These are phyloP conservation scores for Peronosclerospora sorghi DNA, from an alignment of 352 stramenopile species.

Conservation along the genomic window DNA sequence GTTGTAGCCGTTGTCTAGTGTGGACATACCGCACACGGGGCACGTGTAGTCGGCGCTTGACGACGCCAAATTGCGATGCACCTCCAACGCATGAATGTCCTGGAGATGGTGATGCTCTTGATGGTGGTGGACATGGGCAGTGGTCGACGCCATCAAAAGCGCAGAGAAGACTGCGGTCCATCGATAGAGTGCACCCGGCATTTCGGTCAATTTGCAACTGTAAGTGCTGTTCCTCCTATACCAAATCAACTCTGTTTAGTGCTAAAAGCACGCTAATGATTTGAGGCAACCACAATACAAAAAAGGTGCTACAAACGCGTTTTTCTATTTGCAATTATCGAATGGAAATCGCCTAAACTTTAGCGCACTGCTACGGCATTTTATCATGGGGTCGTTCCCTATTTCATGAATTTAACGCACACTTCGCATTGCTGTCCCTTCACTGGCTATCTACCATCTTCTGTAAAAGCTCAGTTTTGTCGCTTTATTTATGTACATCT, in stretches of 20 bases:
- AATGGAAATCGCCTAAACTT: no score
- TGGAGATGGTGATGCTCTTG: slow-evolving; percentile 29
- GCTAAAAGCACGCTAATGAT: no score
- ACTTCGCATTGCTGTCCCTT: no score
- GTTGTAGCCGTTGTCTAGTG: slow-evolving; percentile 34
- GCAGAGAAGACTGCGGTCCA: background rate
- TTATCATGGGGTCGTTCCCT: no score
- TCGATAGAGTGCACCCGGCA: slow-evolving; percentile 6
- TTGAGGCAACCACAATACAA: no score
- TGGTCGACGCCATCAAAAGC: slow-evolving; percentile 11
- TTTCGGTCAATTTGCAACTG: slow-evolving; percentile 8
- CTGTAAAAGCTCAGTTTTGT: no score
- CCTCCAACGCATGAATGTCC: slow-evolving; percentile 16
- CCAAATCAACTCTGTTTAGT: background rate
- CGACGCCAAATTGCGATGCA: slow-evolving; percentile 17
- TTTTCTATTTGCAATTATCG: no score
- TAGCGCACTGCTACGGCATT: no score
- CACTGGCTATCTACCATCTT: no score
- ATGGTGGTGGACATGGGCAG: slow-evolving; percentile 17
- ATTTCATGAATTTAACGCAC: no score
- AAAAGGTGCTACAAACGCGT: no score
- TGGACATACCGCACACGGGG: slow-evolving; percentile 65
- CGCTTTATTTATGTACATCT: no score
- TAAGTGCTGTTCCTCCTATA: background rate
- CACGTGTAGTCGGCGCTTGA: slow-evolving; percentile 38